Percentiles rank a stretch among this genome's conserved stretches.
These are phyloP conservation scores for Salvia splendens DNA, from an alignment of 257 asterid genomes.

Conservation along the genomic window DNA sequence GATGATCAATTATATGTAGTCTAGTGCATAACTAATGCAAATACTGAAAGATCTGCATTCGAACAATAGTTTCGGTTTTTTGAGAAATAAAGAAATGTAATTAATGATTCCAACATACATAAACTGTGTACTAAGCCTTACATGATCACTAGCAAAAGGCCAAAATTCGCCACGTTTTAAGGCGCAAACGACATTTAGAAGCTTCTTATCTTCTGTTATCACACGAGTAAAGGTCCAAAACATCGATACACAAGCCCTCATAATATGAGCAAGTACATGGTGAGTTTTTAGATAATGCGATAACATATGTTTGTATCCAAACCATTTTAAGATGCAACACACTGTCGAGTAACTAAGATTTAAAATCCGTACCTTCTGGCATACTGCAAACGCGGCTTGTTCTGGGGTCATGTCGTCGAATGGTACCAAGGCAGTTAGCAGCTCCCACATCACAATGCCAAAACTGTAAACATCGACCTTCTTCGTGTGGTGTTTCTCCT, in stretches of 20 bases:
- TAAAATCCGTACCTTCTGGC: slow-evolving; percentile 73
- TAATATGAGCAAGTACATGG: neutral
- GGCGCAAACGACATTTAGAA: neutral
- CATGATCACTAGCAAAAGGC: neutral
- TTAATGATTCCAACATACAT: no score
- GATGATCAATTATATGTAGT: neutral
- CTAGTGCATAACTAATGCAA: neutral
- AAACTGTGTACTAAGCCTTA: neutral
- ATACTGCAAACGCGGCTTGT: slow-evolving; percentile 98
- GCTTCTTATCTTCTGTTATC: neutral
- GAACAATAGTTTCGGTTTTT: neutral
- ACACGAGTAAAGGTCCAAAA: neutral
- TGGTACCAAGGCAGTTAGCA: slow-evolving; percentile 85
- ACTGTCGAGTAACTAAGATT: neutral
- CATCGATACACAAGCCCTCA: neutral
- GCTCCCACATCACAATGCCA: slow-evolving; percentile 93
- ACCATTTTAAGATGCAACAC: no score
- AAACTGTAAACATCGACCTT: slow-evolving; percentile 94
- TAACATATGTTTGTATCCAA: neutral
- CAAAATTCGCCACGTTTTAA: neutral
- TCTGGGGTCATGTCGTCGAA: slow-evolving; percentile 94
- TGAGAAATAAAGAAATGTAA: neutral
- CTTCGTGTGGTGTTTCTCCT: slow-evolving; percentile 87
- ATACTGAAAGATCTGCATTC: neutral
- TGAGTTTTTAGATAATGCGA: neutral